phyloP scores from a whole-genome alignment of 208 protist genomes.

The Leishmania tarentolae region DNA sequence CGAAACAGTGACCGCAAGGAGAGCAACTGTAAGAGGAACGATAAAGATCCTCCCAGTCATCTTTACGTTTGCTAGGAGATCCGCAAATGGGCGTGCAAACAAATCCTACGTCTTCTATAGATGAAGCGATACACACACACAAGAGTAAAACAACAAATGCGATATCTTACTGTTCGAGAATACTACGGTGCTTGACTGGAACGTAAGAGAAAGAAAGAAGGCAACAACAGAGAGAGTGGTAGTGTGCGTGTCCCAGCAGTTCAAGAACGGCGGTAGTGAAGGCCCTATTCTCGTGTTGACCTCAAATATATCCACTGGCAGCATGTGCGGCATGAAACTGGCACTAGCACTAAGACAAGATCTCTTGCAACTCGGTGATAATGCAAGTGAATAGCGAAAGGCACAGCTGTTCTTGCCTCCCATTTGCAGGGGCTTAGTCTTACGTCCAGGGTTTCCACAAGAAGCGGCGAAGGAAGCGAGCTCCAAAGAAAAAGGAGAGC shows the following conservation, averaged over 20 bases:
- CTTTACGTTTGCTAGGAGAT: not conserved
- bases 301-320: not conserved
- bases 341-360: not conserved
- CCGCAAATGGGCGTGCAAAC: not conserved
- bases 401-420: not conserved
- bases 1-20: slow-evolving; percentile 4
- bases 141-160: not conserved
- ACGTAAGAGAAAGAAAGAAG: not conserved
- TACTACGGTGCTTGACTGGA: not conserved
- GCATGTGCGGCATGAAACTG: not conserved
- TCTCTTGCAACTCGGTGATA: not conserved
- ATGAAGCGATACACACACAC: not conserved
- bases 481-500: not conserved
- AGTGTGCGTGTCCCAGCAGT: not conserved
- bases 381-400: not conserved
- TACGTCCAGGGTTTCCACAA: not conserved
- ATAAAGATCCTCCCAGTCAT: slow-evolving; percentile 7
- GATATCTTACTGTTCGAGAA: not conserved
- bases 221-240: not conserved
- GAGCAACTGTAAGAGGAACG: slow-evolving; percentile 1
- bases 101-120: not conserved
- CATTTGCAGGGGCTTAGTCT: not conserved
- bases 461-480: not conserved
- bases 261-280: not conserved
- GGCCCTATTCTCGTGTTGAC: not conserved